phyloP scores from a whole-genome alignment of 257 asterid genomes.

The Ballota nigra region DNA sequence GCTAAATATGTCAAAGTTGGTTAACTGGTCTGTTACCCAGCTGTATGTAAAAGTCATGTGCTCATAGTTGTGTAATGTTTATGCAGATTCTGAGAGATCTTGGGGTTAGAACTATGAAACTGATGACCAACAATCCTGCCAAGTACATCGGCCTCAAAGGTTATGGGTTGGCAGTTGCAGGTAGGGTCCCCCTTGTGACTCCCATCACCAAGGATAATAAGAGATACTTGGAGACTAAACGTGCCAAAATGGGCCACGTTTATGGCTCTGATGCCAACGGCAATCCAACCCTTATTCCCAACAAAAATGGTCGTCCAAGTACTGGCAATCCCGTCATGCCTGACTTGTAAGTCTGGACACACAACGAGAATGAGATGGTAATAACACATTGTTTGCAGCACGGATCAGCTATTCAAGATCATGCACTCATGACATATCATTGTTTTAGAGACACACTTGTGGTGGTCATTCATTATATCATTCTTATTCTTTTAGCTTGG shows the following conservation, averaged over 20 bases:
- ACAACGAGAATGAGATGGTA: neutral
- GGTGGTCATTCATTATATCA: slow-evolving; percentile 16
- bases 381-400: neutral
- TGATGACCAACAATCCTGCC: slow-evolving; percentile 98
- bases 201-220: slow-evolving; percentile 80
- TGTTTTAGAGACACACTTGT: slow-evolving; percentile 11
- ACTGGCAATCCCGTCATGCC: slow-evolving; percentile 23
- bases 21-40: neutral
- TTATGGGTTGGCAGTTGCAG: slow-evolving; percentile 80
- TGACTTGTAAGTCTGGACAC: slow-evolving; percentile 21
- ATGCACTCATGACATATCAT: neutral
- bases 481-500: slow-evolving; percentile 26
- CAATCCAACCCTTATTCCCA: slow-evolving; percentile 43
- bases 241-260: slow-evolving; percentile 91
- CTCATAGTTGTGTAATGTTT: slow-evolving; percentile 5
- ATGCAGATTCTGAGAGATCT: slow-evolving; percentile 92
- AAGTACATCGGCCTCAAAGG: slow-evolving; percentile 93
- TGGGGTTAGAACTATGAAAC: slow-evolving; percentile 91
- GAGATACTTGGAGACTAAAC: slow-evolving; percentile 89
- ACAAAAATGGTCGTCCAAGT: slow-evolving; percentile 33
- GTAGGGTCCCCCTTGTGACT: slow-evolving; percentile 75
- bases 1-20: neutral
- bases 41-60: neutral
- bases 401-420: neutral
- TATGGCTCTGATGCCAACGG: slow-evolving; percentile 65